Evolutionary conservation across 208 protist species (phyloP), one percentile per base, ranked within the genome.

Genomic region (Wallacemonas sp.): DNA sequence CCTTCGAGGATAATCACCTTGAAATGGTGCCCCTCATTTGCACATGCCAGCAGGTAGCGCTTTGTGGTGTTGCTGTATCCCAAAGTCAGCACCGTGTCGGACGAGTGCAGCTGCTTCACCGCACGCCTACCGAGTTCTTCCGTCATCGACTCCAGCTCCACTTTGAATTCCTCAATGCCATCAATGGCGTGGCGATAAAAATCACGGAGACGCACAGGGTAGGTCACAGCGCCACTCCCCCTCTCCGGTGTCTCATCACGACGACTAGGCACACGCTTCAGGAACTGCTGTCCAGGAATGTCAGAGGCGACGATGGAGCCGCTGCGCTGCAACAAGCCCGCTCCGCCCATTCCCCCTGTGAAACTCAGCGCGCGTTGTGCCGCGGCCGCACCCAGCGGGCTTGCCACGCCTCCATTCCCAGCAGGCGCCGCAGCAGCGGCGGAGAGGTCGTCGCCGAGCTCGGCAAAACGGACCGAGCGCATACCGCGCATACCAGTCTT

Each of bases 1-100:
- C 84, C 89, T 65, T 99, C 97, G 27, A 95, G 84, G 9, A 98
- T 90, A 31, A 99, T 94, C 1, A 99, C 97, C 38, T 96, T 86
- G 70, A 99, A 98, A 33, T 71, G 24, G 15, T 70, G 54, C 1
- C 70, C 74, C 1, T 53, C 70, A 24, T 30, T 38, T 5, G 73
- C 73, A 0, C 84, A 85, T 26, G 75, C 55, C 15, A 90, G 53
- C 15, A 94, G 66, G 68, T 88, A 94, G 33, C 70, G 72, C 9
- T 62, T 74, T 3, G 79, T 88, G 6, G 88, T 88, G 74, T 95
- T 44, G 49, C 75, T 91, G 80, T 79, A 86, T 19, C 89, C 86
- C 24, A 91, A 70, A 19, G 84, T 93, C 38, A 95, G 80, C 45
- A 95, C 79, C 8, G 81, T 89, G 58, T 95, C 89, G 0, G 79